phyloP scores from a whole-genome alignment of 371 early-diverging fungal genomes.

The Lichtheimia ornata region DNA sequence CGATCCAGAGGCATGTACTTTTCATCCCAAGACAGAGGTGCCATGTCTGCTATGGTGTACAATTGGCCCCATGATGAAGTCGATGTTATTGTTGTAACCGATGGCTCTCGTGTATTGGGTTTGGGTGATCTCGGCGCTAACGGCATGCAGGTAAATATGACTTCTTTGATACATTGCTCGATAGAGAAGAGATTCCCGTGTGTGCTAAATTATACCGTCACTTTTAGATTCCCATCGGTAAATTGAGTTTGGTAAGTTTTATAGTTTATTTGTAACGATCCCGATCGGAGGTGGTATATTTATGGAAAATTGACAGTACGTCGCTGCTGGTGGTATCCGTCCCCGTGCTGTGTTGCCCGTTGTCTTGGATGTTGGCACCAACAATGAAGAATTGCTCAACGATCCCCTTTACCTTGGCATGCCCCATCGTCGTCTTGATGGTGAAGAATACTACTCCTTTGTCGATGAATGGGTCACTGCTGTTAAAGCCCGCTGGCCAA shows the following conservation, averaged over 20 bases:
- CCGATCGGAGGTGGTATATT: constrained; percentile 1
- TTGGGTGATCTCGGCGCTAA: constrained; percentile 62
- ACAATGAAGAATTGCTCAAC: constrained; percentile 58
- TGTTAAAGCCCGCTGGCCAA: constrained; percentile 61
- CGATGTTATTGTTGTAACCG: constrained; percentile 70
- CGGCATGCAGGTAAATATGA: constrained; percentile 54
- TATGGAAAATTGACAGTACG: constrained; percentile 38
- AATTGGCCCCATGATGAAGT: constrained; percentile 63
- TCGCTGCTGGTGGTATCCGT: constrained; percentile 68
- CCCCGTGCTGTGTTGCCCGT: constrained; percentile 66
- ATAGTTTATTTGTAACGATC: neutral
- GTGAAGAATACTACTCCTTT: constrained; percentile 62
- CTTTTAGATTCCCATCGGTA: constrained; percentile 53
- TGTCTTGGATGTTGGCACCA: constrained; percentile 68
- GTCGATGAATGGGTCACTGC: constrained; percentile 71
- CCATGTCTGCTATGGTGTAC: constrained; percentile 61
- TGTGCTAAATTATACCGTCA: neutral
- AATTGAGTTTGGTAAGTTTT: constrained; percentile 54
- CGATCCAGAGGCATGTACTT: constrained; percentile 70
- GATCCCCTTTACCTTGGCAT: constrained; percentile 70
- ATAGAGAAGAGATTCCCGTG: no score
- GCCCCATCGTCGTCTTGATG: constrained; percentile 62
- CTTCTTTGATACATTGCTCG: no score
- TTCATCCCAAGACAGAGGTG: constrained; percentile 59
- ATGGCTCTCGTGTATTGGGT: constrained; percentile 68